Conservation (phyloP, 2,329 filamentous ascomycete species). For the Xylogone sp. region DNA sequence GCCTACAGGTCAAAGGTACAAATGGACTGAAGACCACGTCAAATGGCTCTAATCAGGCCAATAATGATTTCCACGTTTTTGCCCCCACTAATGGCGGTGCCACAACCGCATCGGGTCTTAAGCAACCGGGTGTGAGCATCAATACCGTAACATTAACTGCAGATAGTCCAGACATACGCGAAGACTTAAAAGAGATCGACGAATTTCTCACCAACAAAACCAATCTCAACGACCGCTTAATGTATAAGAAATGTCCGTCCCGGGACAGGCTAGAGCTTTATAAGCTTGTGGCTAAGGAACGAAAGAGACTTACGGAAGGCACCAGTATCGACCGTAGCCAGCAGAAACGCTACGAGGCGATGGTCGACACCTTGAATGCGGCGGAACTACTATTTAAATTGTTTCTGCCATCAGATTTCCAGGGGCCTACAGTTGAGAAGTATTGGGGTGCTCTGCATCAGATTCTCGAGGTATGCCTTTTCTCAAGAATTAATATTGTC, state of each 20-base stretch:
- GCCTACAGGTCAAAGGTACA: background rate
- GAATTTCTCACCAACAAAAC: slow-evolving; percentile 12
- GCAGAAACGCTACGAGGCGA: slow-evolving; percentile 20
- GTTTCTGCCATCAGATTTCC: slow-evolving; percentile 35
- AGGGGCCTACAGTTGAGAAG: slow-evolving; percentile 35
- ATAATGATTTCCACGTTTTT: slow-evolving; percentile 21
- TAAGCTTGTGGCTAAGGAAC: slow-evolving; percentile 2
- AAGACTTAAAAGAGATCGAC: slow-evolving; percentile 15
- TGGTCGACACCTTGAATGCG: slow-evolving; percentile 37
- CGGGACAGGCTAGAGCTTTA: slow-evolving; percentile 6
- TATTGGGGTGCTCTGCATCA: slow-evolving; percentile 40
- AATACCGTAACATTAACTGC: background rate
- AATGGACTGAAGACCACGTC: background rate
- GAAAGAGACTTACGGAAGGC: slow-evolving; percentile 1
- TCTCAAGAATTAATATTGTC: too few relatives aligned
- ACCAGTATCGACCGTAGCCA: slow-evolving; percentile 9
- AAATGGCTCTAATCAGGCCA: background rate
- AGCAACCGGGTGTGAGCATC: background rate
- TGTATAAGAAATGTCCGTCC: slow-evolving; percentile 10
- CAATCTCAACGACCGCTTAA: slow-evolving; percentile 11
- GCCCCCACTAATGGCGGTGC: slow-evolving; percentile 14
- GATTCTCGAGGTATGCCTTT: slow-evolving; percentile 25
- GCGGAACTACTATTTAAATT: slow-evolving; percentile 37
- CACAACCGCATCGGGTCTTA: background rate
- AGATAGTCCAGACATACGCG: slow-evolving; percentile 4